Evolutionary conservation across 345 rosid species (phyloP).

Genomic region (Arabidopsis thaliana): TAIR10.1 NC_003076.8:18602501-18603000

Average conservation of each 20-base stretch:
- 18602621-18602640: neutral
- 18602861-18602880: no score
- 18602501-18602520: no score
- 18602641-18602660: slow-evolving; percentile 12
- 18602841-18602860: no score
- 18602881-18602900: no score
- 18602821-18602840: neutral
- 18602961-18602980: no score
- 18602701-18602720: slow-evolving; percentile 2
- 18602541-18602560: neutral
- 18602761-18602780: neutral
- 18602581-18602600: neutral
- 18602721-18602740: slow-evolving; percentile 17
- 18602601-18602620: neutral
- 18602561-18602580: neutral
- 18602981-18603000: no score
- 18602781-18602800: no score
- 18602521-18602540: neutral
- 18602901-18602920: no score
- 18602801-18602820: neutral
- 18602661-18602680: slow-evolving; percentile 6
- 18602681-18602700: slow-evolving; percentile 12
- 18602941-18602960: no score
- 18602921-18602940: no score
- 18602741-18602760: slow-evolving; percentile 12